Percentiles rank a stretch among this genome's conserved stretches.
These are phyloP conservation scores for Colletotrichum acutatum DNA, from an alignment of 2,329 filamentous ascomycete species.

Conservation along the genomic window DNA sequence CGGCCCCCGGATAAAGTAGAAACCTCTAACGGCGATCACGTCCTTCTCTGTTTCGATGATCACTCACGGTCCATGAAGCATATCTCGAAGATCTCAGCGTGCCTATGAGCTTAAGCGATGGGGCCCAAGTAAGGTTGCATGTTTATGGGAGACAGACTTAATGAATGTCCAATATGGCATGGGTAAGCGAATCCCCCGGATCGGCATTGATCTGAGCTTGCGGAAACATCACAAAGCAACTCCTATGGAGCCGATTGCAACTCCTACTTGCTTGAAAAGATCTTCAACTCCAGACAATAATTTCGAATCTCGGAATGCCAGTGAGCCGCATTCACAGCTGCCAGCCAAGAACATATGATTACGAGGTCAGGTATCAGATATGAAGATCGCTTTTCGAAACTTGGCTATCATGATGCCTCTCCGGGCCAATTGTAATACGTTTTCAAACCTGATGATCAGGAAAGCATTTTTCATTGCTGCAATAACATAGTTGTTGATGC, in stretches of 20 bases:
- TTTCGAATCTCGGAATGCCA: background rate
- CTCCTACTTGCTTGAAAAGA: background rate
- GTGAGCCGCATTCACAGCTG: background rate
- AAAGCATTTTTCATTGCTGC: no score
- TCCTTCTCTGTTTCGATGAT: conserved; percentile 14
- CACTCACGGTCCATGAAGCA: background rate
- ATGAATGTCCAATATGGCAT: background rate
- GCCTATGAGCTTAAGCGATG: background rate
- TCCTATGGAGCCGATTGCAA: background rate
- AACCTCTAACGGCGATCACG: conserved; percentile 4
- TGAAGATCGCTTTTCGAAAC: background rate
- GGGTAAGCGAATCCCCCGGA: background rate
- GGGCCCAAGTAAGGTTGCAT: background rate
- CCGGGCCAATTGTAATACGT: no score
- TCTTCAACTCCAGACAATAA: background rate
- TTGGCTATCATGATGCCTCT: background rate
- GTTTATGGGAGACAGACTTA: background rate
- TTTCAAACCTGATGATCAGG: no score
- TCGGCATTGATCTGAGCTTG: background rate
- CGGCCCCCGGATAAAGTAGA: background rate
- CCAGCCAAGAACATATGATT: no score
- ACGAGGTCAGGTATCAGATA: background rate
- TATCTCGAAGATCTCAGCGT: background rate
- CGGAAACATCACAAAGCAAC: background rate
- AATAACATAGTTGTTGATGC: no score